Conservation (phyloP, 768 basidiomycete genomes). For the Pulveroboletus sp. region DNA sequence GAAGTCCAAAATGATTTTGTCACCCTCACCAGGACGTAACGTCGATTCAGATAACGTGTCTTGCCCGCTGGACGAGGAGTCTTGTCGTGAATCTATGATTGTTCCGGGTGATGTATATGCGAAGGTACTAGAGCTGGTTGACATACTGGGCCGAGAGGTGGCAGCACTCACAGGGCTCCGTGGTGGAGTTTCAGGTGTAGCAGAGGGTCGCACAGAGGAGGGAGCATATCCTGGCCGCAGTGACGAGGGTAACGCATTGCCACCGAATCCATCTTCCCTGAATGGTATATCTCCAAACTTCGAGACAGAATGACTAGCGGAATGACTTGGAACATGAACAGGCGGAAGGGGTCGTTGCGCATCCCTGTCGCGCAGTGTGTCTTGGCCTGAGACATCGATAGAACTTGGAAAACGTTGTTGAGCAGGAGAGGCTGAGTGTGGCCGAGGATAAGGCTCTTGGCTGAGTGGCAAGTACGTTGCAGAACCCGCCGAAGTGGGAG, state of each 20-base stretch:
- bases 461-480: slow-evolving; percentile 38
- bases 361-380: slow-evolving; percentile 27
- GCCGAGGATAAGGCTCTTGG: slow-evolving; percentile 57
- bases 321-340: slow-evolving; percentile 26
- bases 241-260: slow-evolving; percentile 21
- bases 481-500: slow-evolving; percentile 15
- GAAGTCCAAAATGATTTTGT: slow-evolving; percentile 29
- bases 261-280: slow-evolving; percentile 27
- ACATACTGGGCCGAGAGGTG: slow-evolving; percentile 38
- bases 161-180: slow-evolving; percentile 58
- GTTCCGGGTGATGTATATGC: slow-evolving; percentile 27
- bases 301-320: slow-evolving; percentile 23
- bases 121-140: slow-evolving; percentile 27
- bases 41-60: slow-evolving; percentile 32
- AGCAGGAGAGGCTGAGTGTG: slow-evolving; percentile 50
- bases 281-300: slow-evolving; percentile 31
- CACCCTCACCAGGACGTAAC: slow-evolving; percentile 29
- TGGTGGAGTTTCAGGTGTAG: slow-evolving; percentile 49
- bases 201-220: slow-evolving; percentile 25
- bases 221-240: slow-evolving; percentile 26
- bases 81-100: slow-evolving; percentile 22
- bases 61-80: slow-evolving; percentile 28
- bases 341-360: slow-evolving; percentile 24
- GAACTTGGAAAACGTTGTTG: slow-evolving; percentile 27
- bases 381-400: slow-evolving; percentile 14